Base-by-base conservation (phyloP, 1,284 basidiomycete genomes). In the Porodaedalea pini region DNA sequence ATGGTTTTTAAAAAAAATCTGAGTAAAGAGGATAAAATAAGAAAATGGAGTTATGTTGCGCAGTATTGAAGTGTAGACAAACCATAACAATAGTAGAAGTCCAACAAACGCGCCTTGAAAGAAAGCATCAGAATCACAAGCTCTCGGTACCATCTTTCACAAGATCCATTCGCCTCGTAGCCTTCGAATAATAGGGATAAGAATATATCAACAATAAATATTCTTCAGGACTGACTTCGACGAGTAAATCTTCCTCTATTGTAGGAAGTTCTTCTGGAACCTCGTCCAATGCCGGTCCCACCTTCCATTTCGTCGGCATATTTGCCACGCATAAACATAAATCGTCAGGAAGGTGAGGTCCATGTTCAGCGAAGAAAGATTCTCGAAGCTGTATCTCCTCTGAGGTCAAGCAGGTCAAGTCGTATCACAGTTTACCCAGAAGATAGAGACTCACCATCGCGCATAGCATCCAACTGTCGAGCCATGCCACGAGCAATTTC, bases 251-350 rank as follows among this genome's bases (percentile, higher is more conserved):
- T 17, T 69, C 66, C 27, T 81, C 80, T 23, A 88, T 77, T 8
- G 76, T 73, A 1, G 86, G 87, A 23, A 89, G 69, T 8, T 70
- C 70, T 67, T 90, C 87, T 11, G 71, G 66, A 10, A 66, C 62
- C 47, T 84, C 81, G 4, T 80, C 80, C 43, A 76, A 71, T 67
- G 71, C 75, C 0, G 86, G 83, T 1, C 78, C 66, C 15, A 90
- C 73, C 57, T 83, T 78, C 83, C 85, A 90, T 52, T 75, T 74
- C 39, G 86, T 88, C 4, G 89, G 90, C 15, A 78, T 69, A 65
- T 90, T 87, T 61, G 80, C 80, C 51, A 90, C 82, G 59, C 79
- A 86, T 7, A 89, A 71, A 67, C 88, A 91, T 39, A 92, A 76
- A 65, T 92, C 89, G 60, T 83, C 78, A 0, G 90, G 89, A 1